Evolutionary conservation across 805 yeast genomes (phyloP), one percentile per base, ranked within the genome.

Genomic region (Saccharomycopsis babjevae): DNA sequence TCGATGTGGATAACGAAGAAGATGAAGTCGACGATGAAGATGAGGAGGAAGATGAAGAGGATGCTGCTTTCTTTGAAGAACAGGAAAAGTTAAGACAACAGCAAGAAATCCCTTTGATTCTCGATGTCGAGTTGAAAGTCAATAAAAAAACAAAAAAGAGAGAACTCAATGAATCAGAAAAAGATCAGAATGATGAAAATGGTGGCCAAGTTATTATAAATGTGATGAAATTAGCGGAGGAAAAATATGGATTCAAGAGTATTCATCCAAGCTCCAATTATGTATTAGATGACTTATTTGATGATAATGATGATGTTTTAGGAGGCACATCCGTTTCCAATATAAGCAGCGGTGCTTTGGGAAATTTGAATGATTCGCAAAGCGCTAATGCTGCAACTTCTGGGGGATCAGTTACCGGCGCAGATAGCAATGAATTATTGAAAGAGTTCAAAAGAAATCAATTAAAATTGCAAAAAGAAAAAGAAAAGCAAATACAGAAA

Each of bases 191-290:
- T 25, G 54, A 20, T 2, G 25, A 50, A 13, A 43, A 10, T n/a
- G 40, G 42, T 22, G 63, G 63, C 16, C 87, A 84, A 66, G 83
- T 83, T 0, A 83, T 87, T 3, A 78, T 88, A 65, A 89, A 89
- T 66, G 88, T 89, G 36, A 71, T 86, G 70, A 82, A 83, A 66
- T 72, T 87, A 59, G 88, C 93, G 5, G 96, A 89, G 68, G 90
- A 87, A 57, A 88, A 88, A 71, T 89, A 89, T 71, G 97, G 96
- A 3, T 89, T 86, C 81, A 82, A 82, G 39, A 79, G 76, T 1
- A 75, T 87, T 59, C 89, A 85, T 67, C 92, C 92, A 0, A 81
- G 81, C 62, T 83, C 87, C 4, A 77, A 82, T 59, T 80, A 81
- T 32, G 83, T 85, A 1, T 73, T 81, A 42, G 84, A 82, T 61